phyloP scores from a whole-genome alignment of 208 protist species.

The Borovskyia barvae region DNA sequence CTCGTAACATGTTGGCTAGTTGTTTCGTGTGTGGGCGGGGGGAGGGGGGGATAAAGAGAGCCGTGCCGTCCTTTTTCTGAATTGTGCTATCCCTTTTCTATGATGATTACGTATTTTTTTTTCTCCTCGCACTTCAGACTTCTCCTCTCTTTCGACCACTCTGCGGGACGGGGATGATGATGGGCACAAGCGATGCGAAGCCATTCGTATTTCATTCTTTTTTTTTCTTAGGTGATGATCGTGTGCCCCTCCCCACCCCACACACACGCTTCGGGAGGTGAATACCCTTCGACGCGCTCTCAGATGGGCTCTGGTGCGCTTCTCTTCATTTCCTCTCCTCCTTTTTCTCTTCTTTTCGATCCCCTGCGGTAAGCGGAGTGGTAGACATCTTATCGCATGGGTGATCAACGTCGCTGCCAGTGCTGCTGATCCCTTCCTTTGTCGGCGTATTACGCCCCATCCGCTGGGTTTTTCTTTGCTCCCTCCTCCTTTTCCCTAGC shows the following conservation, averaged over 20 bases:
- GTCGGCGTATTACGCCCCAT: neutral
- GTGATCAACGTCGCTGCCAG: neutral
- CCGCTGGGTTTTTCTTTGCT: neutral
- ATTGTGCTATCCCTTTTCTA: constrained; percentile 12
- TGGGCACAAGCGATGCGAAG: no score
- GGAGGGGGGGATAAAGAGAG: no score
- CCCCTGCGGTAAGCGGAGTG: neutral
- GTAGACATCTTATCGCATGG: neutral
- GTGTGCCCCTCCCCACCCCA: no score
- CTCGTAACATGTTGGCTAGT: no score
- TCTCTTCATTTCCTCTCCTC: neutral
- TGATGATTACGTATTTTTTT: constrained; percentile 10
- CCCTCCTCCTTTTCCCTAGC: neutral
- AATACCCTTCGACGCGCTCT: no score
- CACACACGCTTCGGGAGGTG: no score
- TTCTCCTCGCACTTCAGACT: constrained; percentile 2
- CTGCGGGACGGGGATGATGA: no score
- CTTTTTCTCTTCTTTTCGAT: neutral
- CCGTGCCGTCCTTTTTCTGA: no score
- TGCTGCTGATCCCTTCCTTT: constrained; percentile 2
- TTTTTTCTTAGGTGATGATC: neutral
- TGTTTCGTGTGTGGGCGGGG: no score
- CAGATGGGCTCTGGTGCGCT: neutral
- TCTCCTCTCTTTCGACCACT: neutral
- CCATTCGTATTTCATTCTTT: neutral